Evolutionary conservation across 805 yeast genomes (phyloP), one percentile per base, ranked within the genome.

Genomic region (Torulaspora gathmanii): DNA sequence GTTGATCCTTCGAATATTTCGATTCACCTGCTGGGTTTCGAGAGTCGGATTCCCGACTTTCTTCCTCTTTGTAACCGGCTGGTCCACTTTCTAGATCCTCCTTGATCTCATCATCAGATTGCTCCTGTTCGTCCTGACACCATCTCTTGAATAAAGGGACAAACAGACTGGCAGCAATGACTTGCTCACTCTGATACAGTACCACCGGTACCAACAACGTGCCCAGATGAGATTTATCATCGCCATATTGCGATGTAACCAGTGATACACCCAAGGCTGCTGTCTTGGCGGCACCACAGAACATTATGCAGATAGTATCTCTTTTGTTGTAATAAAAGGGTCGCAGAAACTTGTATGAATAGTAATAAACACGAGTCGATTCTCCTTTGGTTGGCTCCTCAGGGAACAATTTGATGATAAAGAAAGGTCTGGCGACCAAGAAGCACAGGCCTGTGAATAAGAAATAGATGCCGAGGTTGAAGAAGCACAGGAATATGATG

Each of bases 271-370:
- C 96, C 41, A 88, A 70, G 0, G 96, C 96, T 0, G 95, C 96
- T 1, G 96, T 88, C 64, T 88, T 89, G 2, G 96, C 95, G 4
- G 95, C 91, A 9, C 95, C 95, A 65, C 95, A 86, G 47, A 87
- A 73, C 83, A 88, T 76, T 40, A 89, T 75, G 10, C 90, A 74
- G 28, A 86, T 86, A 0, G 95, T 78, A 57, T 89, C 95, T 41
- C 70, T 64, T 53, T 82, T 77, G 55, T 73, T 72, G 64, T 84
- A 84, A 64, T 83, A 84, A 56, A 85, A 86, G 1, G 91, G 91
- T 44, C 72, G 64, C 44, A 68, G 67, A 9, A 65, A 31, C 44
- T 58, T 63, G 47, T 68, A 69, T 1, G 70, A 49, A 52, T 63
- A 65, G 5, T 54, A 71, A 55, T 86, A 85, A 0, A 64, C 3